A percentile compares a stretch with the other conserved stretches of the same genome.
These are phyloP conservation scores for Jaenimonas drosophilae DNA, from an alignment of 208 protist species.

Conservation along the genomic window DNA sequence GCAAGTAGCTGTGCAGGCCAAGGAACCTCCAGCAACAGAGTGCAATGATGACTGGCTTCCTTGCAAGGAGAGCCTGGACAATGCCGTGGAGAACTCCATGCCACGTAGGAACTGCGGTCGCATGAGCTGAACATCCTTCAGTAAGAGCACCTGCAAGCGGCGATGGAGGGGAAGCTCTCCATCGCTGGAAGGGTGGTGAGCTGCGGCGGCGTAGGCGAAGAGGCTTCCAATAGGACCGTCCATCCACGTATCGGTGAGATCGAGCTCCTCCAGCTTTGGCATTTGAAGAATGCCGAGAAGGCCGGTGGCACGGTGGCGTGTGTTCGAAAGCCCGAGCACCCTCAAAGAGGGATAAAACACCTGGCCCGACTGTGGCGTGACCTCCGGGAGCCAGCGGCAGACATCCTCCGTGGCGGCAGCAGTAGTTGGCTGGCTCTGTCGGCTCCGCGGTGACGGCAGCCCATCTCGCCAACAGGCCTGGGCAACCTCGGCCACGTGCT, in stretches of 20 bases:
- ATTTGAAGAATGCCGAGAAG: conserved; percentile 3
- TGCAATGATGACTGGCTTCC: conserved; percentile 1
- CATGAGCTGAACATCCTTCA: not conserved
- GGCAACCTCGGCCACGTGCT: too few species aligned
- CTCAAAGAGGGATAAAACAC: conserved; percentile 2
- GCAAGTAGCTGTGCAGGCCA: not conserved
- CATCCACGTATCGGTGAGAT: conserved; percentile 3
- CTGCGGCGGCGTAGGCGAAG: not conserved
- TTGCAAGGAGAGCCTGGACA: not conserved
- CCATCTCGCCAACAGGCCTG: too few species aligned
- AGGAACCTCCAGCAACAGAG: not conserved
- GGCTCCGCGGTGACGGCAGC: too few species aligned
- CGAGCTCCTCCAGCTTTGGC: not conserved
- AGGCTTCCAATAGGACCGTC: conserved; percentile 1
- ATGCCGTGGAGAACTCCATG: not conserved
- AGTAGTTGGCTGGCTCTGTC: too few species aligned
- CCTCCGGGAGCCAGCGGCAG: too few species aligned
- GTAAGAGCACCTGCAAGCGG: not conserved
- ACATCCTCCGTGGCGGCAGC: too few species aligned
- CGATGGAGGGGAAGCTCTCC: not conserved
- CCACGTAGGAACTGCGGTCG: not conserved
- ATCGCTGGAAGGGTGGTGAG: not conserved
- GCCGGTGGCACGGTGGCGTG: not conserved
- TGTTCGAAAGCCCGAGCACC: not conserved
- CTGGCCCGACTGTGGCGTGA: not conserved